Evolutionary conservation across 1,284 basidiomycete species (phyloP).

Genomic region (Chondrostereum purpureum): DNA sequence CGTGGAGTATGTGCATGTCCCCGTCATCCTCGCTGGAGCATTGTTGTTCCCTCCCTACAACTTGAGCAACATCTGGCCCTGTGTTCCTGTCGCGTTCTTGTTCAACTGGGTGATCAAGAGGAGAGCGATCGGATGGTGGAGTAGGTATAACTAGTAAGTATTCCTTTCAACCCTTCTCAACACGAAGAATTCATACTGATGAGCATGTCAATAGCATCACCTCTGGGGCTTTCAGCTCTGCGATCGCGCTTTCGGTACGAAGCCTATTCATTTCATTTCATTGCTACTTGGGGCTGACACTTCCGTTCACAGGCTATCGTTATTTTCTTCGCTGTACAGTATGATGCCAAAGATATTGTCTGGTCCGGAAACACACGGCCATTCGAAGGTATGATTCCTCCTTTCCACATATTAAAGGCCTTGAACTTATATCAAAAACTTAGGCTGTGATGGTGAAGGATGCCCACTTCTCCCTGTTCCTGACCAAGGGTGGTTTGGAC

Average conservation of each 20-base stretch:
- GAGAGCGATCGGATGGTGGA: constrained; percentile 22
- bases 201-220: neutral
- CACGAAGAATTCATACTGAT: neutral
- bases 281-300: no score
- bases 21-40: constrained; percentile 29
- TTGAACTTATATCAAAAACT: no score
- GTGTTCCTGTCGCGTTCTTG: constrained; percentile 37
- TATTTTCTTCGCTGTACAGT: neutral
- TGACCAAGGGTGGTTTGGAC: neutral
- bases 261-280: no score
- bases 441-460: neutral
- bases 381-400: no score
- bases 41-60: constrained; percentile 40
- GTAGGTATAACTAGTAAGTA: constrained; percentile 21
- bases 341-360: neutral
- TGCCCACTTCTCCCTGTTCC: neutral
- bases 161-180: no score
- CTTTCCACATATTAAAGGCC: no score
- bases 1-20: constrained; percentile 24
- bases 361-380: neutral
- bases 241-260: neutral
- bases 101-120: constrained; percentile 28
- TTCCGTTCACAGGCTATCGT: no score
- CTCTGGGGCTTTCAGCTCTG: neutral
- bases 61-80: constrained; percentile 19